phyloP scores from a whole-genome alignment of 2,329 filamentous ascomycete genomes.

The Cladosporium austrohemisphaericum region DNA sequence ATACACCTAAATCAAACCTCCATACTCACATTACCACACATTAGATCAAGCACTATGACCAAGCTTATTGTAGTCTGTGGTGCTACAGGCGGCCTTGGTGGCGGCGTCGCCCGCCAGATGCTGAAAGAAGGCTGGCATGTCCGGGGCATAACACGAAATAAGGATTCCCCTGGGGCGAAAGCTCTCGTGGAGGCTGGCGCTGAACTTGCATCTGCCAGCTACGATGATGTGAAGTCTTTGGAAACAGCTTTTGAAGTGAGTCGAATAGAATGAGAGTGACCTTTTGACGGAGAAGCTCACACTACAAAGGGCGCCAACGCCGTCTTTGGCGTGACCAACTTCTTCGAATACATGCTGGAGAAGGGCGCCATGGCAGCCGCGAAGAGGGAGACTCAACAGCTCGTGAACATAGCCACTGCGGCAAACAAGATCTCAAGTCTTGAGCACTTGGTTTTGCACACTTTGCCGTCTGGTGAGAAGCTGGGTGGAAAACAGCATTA shows the following conservation, averaged over 20 bases:
- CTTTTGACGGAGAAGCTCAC: neutral
- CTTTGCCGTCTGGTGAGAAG: slow-evolving; percentile 16
- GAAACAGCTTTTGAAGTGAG: slow-evolving; percentile 17
- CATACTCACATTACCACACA: no score
- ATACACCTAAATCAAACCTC: no score
- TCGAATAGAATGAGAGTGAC: neutral
- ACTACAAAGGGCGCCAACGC: slow-evolving; percentile 18
- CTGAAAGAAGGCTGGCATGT: slow-evolving; percentile 26
- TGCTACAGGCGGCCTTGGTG: slow-evolving; percentile 22
- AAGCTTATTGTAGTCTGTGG: slow-evolving; percentile 17
- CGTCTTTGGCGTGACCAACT: slow-evolving; percentile 22
- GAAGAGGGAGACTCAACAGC: slow-evolving; percentile 18
- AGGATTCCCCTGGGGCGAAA: slow-evolving; percentile 22
- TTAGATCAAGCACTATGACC: slow-evolving; percentile 15
- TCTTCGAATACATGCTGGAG: slow-evolving; percentile 19
- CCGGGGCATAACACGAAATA: slow-evolving; percentile 27
- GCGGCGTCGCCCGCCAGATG: slow-evolving; percentile 21
- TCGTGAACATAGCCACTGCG: slow-evolving; percentile 20
- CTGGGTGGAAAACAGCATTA: slow-evolving; percentile 11
- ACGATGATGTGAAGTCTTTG: slow-evolving; percentile 19
- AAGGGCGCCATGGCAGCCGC: slow-evolving; percentile 15
- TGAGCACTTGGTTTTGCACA: slow-evolving; percentile 20
- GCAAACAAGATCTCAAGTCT: slow-evolving; percentile 13
- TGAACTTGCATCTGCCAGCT: slow-evolving; percentile 20
- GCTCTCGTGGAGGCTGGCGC: slow-evolving; percentile 20